These are phyloP conservation scores for Gastrolobium bilobum DNA, from an alignment of 306 rosid genomes.

Conservation along the genomic window DNA sequence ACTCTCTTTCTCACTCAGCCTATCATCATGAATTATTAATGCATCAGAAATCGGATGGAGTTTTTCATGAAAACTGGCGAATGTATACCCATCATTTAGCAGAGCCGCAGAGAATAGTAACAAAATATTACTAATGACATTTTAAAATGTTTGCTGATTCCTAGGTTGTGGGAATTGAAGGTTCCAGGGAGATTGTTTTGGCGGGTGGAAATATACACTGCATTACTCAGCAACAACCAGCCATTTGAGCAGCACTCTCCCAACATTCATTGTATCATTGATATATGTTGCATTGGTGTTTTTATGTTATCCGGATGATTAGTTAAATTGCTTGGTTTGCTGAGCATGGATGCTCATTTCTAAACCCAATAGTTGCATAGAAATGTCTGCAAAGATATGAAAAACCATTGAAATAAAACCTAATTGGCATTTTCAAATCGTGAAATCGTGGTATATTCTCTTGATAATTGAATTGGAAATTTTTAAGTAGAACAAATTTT, in stretches of 20 bases:
- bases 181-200: constrained; percentile 89
- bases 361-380: constrained; percentile 5
- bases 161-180: constrained; percentile 89
- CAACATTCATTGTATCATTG: constrained; percentile 15
- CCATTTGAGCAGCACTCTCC: constrained; percentile 36
- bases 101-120: not conserved
- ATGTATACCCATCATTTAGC: constrained; percentile 1
- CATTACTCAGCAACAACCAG: constrained; percentile 95
- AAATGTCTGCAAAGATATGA: constrained; percentile 7
- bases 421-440: not conserved
- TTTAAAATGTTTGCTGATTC: constrained; percentile 38
- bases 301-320: constrained; percentile 1
- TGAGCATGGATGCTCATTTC: constrained; percentile 19
- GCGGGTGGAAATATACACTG: constrained; percentile 96
- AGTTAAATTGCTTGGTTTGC: not conserved
- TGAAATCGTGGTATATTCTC: not conserved
- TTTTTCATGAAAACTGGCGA: constrained; percentile 25
- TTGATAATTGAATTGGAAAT: not conserved
- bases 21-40: constrained; percentile 3
- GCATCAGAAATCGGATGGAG: constrained; percentile 25
- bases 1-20: not conserved
- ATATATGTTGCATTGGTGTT: constrained; percentile 16
- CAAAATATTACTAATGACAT: constrained; percentile 10
- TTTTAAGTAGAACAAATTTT: not conserved
- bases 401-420: constrained; percentile 2